Percentiles rank a stretch among this genome's conserved stretches.
These are phyloP conservation scores for Pleurotus djamor DNA, from an alignment of 768 basidiomycete genomes.

Conservation along the genomic window DNA sequence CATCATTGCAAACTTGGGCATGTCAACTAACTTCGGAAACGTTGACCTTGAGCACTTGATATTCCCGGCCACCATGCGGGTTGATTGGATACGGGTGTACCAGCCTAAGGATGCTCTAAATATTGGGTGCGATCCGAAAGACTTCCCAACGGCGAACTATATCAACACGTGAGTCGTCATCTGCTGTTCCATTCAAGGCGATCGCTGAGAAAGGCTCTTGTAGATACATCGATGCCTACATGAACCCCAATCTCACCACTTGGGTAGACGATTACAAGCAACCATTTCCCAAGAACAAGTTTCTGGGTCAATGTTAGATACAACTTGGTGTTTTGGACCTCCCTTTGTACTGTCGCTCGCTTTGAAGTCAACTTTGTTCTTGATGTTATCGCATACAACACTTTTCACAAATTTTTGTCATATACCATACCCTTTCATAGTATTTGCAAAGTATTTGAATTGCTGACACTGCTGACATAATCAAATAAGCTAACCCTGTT, in stretches of 20 bases:
- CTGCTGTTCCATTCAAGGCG: background rate
- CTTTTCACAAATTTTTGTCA: too few species aligned
- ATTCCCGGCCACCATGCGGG: constrained; percentile 72
- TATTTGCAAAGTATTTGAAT: too few species aligned
- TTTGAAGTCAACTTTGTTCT: too few species aligned
- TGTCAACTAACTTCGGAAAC: constrained; percentile 72
- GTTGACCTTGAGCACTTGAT: constrained; percentile 70
- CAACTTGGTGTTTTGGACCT: constrained; percentile 3
- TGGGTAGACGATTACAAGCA: constrained; percentile 67
- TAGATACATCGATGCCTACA: constrained; percentile 69
- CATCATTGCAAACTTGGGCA: constrained; percentile 81
- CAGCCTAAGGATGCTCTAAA: constrained; percentile 70
- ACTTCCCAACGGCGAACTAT: constrained; percentile 80
- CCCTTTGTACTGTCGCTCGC: background rate
- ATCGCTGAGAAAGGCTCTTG: background rate
- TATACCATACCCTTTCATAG: too few species aligned
- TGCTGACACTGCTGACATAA: too few species aligned
- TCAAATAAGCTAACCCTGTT: too few species aligned
- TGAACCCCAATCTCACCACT: constrained; percentile 77
- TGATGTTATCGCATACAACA: too few species aligned
- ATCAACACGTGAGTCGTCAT: constrained; percentile 59
- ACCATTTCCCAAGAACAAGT: constrained; percentile 65
- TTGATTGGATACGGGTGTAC: constrained; percentile 93
- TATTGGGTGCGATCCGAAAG: constrained; percentile 80
- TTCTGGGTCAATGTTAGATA: constrained; percentile 55